Evolutionary conservation across 2,329 filamentous ascomycete species (phyloP), one percentile per base, ranked within the genome.

Genomic region (Metarhizium brunneum): DNA sequence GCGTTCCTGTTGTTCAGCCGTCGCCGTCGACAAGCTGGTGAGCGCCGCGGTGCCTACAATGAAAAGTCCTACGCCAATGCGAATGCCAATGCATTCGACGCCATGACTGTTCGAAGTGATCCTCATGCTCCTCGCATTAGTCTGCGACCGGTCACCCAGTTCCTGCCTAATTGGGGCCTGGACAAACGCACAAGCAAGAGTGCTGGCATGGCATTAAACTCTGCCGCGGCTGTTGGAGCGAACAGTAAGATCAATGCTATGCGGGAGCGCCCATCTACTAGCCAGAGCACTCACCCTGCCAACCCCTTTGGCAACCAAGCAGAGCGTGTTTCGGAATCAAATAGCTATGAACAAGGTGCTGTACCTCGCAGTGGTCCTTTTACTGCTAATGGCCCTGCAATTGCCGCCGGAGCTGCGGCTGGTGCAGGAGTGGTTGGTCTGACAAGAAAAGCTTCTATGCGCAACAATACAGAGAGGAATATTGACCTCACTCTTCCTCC

Each of bases 121-220:
- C 59, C 73, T 69, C 59, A 75, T 77, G 85, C 91, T 48, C 90
- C 91, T n/a, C 86, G 86, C 59, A 79, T 96, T 58, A 95, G 90
- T 66, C 78, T 96, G 54, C 86, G 90, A 52, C 91, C 91, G 2
- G 82, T 94, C 51, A 92, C 90, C 45, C 85, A 94, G 64, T 92
- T 96, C 71, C 78, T 89, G 43, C 88, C 90, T 5, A 84, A 82
- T 65, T 79, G 64, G 61, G 70, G 69, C 54, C 64, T 73, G 7
- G 78, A 81, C 54, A 76, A 78, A 65, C 73, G 76, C 52, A 66
- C 69, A 40, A 83, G 76, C 71, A 78, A 76, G 57, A 75, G 73
- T 36, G 73, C 74, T 57, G 71, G 69, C 36, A 68, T 78, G 54
- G 68, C 69, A 36, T 66, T 73, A 8, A 63, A 68, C 50, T 65